These are phyloP conservation scores for Helenozyma rhizophorensis DNA, from an alignment of 805 yeast genomes.

Conservation along the genomic window DNA sequence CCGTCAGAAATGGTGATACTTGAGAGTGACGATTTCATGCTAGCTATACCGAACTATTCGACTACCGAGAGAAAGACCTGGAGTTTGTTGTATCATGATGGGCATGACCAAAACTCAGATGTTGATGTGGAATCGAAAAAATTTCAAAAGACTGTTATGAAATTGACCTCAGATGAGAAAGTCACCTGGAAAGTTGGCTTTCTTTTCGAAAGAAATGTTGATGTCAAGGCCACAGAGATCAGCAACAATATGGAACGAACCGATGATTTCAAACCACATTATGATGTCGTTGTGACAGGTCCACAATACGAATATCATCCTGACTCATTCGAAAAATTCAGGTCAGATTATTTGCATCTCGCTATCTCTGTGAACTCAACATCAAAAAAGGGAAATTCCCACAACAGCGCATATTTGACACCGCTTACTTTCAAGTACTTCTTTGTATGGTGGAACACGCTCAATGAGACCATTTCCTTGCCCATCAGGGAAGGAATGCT, in stretches of 20 bases:
- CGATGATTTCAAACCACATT: conserved; percentile 53
- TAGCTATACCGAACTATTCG: conserved; percentile 53
- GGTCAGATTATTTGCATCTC: conserved; percentile 76
- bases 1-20: conserved; percentile 49
- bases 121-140: conserved; percentile 27
- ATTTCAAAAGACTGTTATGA: conserved; percentile 44
- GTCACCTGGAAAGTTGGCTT: conserved; percentile 80
- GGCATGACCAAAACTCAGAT: conserved; percentile 6
- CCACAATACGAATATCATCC: conserved; percentile 56
- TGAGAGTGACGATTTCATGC: conserved; percentile 51
- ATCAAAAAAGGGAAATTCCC: conserved; percentile 25
- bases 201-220: conserved; percentile 60
- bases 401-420: conserved; percentile 34
- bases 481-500: conserved; percentile 35
- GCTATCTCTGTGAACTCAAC: conserved; percentile 36
- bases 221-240: conserved; percentile 23
- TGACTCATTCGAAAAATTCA: conserved; percentile 76
- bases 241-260: conserved; percentile 43
- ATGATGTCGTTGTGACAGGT: conserved; percentile 54
- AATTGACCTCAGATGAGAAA: conserved; percentile 51
- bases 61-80: conserved; percentile 30
- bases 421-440: conserved; percentile 37
- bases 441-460: conserved; percentile 39
- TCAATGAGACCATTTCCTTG: conserved; percentile 27
- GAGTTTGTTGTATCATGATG: conserved; percentile 29